phyloP scores from a whole-genome alignment of 192 early-diverging fungal genomes.

The Gaertneriomyces sp. region DNA sequence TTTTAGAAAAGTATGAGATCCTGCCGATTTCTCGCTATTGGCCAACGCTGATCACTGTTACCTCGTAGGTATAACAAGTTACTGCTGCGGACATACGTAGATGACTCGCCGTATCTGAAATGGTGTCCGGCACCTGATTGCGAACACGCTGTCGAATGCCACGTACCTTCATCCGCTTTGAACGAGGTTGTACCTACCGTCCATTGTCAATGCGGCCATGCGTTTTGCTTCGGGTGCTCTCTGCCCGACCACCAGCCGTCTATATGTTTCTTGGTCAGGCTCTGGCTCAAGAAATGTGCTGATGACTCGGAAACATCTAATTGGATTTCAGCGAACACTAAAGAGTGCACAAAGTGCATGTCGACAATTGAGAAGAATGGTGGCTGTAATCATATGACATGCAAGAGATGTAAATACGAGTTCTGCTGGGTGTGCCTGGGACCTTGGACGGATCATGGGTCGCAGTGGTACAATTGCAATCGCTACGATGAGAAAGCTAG shows the following conservation, averaged over 20 bases:
- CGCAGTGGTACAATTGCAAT: constrained; percentile 96
- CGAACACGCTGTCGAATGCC: constrained; percentile 90
- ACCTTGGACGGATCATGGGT: constrained; percentile 95
- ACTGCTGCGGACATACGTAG: constrained; percentile 87
- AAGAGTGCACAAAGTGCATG: constrained; percentile 93
- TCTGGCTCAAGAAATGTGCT: constrained; percentile 91
- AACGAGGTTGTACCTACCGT: constrained; percentile 81
- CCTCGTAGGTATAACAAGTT: constrained; percentile 65
- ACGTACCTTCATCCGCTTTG: constrained; percentile 65
- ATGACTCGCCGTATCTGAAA: constrained; percentile 72
- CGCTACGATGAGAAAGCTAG: constrained; percentile 90
- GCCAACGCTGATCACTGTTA: not conserved
- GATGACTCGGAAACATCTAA: constrained; percentile 98
- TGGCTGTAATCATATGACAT: constrained; percentile 99
- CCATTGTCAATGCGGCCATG: constrained; percentile 68
- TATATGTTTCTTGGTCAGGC: constrained; percentile 76
- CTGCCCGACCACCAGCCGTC: constrained; percentile 82
- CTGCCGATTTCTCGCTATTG: not conserved
- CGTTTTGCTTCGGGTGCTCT: constrained; percentile 93
- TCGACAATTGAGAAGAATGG: constrained; percentile 99
- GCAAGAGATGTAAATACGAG: constrained; percentile 94
- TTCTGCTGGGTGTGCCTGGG: constrained; percentile 99
- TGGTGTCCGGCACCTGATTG: constrained; percentile 98
- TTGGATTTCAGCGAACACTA: constrained; percentile 85
- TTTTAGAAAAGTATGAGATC: constrained; percentile 55